Percentiles rank a stretch among this genome's conserved stretches.
phyloP scores from a whole-genome alignment of 2,329 filamentous ascomycete species.

The Diaporthe batatas region DNA sequence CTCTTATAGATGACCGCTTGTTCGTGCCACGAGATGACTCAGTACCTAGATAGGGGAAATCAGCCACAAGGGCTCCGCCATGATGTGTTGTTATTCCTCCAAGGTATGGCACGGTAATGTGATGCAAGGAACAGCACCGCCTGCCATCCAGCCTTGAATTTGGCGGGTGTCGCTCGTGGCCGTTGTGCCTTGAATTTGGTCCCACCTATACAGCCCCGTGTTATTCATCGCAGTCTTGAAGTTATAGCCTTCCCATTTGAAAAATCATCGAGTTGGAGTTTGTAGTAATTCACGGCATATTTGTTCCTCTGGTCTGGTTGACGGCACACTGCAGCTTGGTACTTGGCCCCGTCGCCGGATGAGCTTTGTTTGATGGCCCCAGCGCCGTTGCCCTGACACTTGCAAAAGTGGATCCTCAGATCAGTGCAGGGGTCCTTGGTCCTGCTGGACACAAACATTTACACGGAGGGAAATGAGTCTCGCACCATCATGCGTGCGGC shows the following conservation, averaged over 20 bases:
- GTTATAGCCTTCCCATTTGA: neutral
- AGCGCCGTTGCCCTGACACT: constrained; percentile 40
- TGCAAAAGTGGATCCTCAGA: constrained; percentile 38
- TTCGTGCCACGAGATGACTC: too few relatives aligned
- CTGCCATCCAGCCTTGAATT: neutral
- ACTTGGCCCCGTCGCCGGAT: too few relatives aligned
- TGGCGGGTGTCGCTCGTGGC: neutral
- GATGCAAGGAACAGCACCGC: too few relatives aligned
- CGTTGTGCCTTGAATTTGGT: neutral
- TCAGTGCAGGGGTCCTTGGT: constrained; percentile 23
- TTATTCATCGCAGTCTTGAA: neutral
- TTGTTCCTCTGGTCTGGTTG: too few relatives aligned
- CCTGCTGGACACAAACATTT: constrained; percentile 22
- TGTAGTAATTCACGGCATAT: neutral
- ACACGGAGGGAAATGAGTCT: constrained; percentile 40
- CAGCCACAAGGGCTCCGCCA: too few relatives aligned
- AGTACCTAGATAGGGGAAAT: too few relatives aligned
- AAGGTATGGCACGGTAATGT: too few relatives aligned
- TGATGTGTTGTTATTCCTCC: too few relatives aligned
- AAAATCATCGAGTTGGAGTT: neutral
- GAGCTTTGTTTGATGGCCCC: constrained; percentile 22
- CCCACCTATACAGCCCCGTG: neutral
- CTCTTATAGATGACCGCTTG: too few relatives aligned
- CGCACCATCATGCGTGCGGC: constrained; percentile 39
- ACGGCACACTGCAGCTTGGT: too few relatives aligned